A percentile compares a stretch with the other conserved stretches of the same genome.
Conservation (phyloP, 2,329 filamentous ascomycete genomes). For the Ophiostoma tasmaniense region DNA sequence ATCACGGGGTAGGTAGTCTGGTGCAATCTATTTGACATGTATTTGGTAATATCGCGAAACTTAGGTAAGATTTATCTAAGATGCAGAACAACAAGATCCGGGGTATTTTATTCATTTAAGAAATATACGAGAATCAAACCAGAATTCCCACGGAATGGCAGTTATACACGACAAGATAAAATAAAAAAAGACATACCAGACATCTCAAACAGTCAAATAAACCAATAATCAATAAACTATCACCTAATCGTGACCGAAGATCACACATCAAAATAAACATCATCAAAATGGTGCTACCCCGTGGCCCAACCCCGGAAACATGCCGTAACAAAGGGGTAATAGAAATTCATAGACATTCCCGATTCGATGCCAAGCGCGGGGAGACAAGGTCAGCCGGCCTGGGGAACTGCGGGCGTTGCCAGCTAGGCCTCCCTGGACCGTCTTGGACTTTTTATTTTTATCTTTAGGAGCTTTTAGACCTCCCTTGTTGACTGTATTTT, state of each 20-base stretch:
- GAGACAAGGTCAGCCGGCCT: slow-evolving; percentile 21
- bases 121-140: background rate
- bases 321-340: slow-evolving; percentile 26
- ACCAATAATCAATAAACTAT: background rate
- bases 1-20: background rate
- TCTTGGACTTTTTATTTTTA: background rate
- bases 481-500: background rate
- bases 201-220: too few species aligned
- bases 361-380: slow-evolving; percentile 18
- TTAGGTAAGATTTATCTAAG: background rate
- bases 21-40: background rate
- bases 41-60: background rate
- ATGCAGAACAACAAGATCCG: background rate
- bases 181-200: background rate
- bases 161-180: background rate
- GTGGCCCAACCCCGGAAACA: slow-evolving; percentile 9
- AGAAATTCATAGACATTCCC: slow-evolving; percentile 21
- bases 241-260: background rate
- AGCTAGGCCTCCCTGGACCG: slow-evolving; percentile 5
- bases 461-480: background rate
- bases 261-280: background rate
- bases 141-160: background rate
- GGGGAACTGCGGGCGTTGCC: slow-evolving; percentile 8
- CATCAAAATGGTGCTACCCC: slow-evolving; percentile 1
- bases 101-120: background rate